A percentile compares a stretch with the other conserved stretches of the same genome.
phyloP scores from a whole-genome alignment of 441 rosid species.

The Lepidium campestre region DNA sequence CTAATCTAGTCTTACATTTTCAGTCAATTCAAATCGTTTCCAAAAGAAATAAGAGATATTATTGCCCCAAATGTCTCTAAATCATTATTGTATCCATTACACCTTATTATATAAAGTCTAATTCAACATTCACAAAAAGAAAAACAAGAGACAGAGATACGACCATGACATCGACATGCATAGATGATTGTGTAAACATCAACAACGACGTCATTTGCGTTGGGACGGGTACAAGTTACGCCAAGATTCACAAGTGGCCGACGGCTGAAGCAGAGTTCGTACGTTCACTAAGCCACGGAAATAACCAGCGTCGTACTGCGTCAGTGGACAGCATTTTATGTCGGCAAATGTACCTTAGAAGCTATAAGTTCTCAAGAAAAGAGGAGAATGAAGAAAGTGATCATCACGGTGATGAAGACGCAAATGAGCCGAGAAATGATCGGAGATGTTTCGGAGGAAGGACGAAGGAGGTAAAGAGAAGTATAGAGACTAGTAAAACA shows the following conservation, averaged over 20 bases:
- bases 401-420: background rate
- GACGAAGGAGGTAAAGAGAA: background rate
- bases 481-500: background rate
- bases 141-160: background rate
- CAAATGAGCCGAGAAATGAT: background rate
- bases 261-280: slow-evolving; percentile 5
- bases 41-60: background rate
- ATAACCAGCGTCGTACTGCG: background rate
- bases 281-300: slow-evolving; percentile 6
- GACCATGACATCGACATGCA: slow-evolving; percentile 8
- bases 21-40: slow-evolving; percentile 4
- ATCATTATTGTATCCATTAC: background rate
- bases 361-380: slow-evolving; percentile 17
- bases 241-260: slow-evolving; percentile 18
- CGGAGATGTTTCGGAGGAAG: background rate
- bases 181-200: background rate
- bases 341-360: slow-evolving; percentile 20
- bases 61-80: background rate
- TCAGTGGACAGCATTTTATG: background rate
- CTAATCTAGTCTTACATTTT: background rate
- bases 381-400: background rate
- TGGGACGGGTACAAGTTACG: background rate
- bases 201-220: background rate
- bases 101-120: background rate
- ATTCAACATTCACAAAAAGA: background rate